Evolutionary conservation across 441 rosid species (phyloP), one percentile per base, ranked within the genome.

Genomic region (Aquilaria agallochum): DNA sequence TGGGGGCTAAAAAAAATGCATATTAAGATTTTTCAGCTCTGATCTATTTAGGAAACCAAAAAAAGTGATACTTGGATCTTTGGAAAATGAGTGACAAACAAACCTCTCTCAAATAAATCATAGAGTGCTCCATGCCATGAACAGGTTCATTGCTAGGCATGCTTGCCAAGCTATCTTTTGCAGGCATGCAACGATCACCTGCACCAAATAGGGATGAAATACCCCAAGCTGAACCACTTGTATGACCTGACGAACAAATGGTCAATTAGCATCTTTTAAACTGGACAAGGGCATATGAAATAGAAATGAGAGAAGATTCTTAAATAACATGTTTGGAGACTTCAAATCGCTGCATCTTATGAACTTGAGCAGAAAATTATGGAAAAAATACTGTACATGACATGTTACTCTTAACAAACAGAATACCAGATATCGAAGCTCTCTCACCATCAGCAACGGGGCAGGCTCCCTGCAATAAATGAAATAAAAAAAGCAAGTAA

Each of bases 31-130:
- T 31, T 71, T 7, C 72, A 68, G 47, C 59, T 58, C 51, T 11
- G 20, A 14, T 31, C 50, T 1, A 20, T 40, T 10, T 5, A 40
- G 45, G 45, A 40, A 36, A 36, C 27, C 27, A 20, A 20, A 20
- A 20, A 20, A 60, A 20, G 50, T 56, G 12, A 50, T 59, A 31
- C 59, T 20, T n/a, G 55, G 46, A 59, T 42, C 46, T 55, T 50
- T 53, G 47, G 57, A 33, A 64, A 57, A 51, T 67, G 53, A 68
- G 63, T 14, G 46, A 59, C 57, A 53, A 45, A 34, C 1, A 53
- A 73, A 95, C 99, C 97, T 95, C 96, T 69, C 87, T 80, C 59
- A 92, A 64, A 74, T 86, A 84, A 72, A 95, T 95, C 71, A 83
- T 78, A 60, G 96, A 87, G 20, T 84, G 83, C 45, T 86, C 90